Conservation (phyloP, 306 rosid species). For the Pyrus bretschneideri region DNA sequence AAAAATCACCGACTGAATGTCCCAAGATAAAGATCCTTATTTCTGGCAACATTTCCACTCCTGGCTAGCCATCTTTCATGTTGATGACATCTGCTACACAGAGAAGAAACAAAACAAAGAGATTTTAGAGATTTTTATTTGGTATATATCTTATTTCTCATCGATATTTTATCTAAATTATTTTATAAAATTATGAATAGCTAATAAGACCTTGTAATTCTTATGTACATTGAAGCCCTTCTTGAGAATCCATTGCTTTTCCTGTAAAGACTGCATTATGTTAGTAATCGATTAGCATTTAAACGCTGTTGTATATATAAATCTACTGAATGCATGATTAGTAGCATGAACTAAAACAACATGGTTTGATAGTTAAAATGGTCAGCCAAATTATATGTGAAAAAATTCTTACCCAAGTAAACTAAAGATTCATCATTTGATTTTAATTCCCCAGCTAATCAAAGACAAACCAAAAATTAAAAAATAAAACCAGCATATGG, state of each 20-base stretch:
- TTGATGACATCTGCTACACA: conserved; percentile 69
- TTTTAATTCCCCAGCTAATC: conserved; percentile 28
- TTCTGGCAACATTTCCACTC: conserved; percentile 89
- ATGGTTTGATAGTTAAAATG: background rate
- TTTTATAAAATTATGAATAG: conserved; percentile 1
- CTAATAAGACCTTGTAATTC: conserved; percentile 76
- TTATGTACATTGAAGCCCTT: conserved; percentile 86
- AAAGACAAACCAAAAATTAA: conserved; percentile 3
- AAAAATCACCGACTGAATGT: conserved; percentile 60
- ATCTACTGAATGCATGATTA: background rate
- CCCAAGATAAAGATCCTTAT: conserved; percentile 91
- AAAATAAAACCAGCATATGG: background rate
- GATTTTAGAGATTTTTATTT: background rate
- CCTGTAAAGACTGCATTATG: conserved; percentile 25
- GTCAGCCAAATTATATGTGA: background rate
- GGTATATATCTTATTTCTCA: background rate
- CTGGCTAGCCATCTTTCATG: conserved; percentile 97
- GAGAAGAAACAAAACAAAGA: background rate
- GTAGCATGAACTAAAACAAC: background rate
- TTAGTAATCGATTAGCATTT: too few relatives aligned
- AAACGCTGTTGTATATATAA: background rate
- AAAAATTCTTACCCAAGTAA: conserved; percentile 62
- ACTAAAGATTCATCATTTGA: conserved; percentile 42
- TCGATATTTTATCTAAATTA: too few relatives aligned
- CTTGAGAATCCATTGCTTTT: conserved; percentile 90